Conservation (phyloP, 352 stramenopile species). For the Peronosclerospora sorghi region DNA sequence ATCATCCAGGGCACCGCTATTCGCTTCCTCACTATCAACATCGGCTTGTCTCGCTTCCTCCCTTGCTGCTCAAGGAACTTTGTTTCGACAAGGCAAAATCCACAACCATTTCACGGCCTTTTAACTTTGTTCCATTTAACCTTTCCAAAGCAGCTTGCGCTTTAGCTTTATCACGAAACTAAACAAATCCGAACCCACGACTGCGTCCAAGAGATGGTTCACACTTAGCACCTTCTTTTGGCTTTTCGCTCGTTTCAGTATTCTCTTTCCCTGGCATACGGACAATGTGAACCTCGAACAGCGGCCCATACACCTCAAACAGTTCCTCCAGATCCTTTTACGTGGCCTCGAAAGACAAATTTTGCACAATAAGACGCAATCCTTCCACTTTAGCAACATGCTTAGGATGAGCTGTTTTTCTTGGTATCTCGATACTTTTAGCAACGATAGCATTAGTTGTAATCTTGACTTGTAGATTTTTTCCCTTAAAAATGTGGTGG, state of each 20-base stretch:
- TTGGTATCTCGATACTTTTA: conserved; percentile 10
- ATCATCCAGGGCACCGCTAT: conserved; percentile 33
- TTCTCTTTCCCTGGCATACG: conserved; percentile 54
- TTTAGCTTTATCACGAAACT: conserved; percentile 56
- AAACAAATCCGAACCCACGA: conserved; percentile 77
- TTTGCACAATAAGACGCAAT: conserved; percentile 73
- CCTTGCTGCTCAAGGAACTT: conserved; percentile 69
- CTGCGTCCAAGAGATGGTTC: conserved; percentile 40
- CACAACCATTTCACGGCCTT: conserved; percentile 77
- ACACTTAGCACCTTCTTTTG: conserved; percentile 3
- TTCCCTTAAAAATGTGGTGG: conserved; percentile 75
- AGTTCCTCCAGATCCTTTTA: conserved; percentile 62
- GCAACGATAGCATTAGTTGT: conserved; percentile 21
- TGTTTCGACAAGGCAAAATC: conserved; percentile 74
- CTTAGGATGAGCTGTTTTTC: conserved; percentile 20
- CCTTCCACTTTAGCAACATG: conserved; percentile 31
- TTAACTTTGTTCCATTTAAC: conserved; percentile 68
- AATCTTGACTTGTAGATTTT: conserved; percentile 49
- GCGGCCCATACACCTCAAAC: conserved; percentile 47
- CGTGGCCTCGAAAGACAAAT: conserved; percentile 71
- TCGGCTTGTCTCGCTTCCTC: conserved; percentile 36
- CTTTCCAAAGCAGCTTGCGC: conserved; percentile 53
- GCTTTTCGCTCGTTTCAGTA: conserved; percentile 17
- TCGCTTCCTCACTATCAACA: conserved; percentile 28
- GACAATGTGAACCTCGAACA: conserved; percentile 67